Base-by-base conservation (phyloP, 768 basidiomycete species). In the Termitomyces titanicus region DNA sequence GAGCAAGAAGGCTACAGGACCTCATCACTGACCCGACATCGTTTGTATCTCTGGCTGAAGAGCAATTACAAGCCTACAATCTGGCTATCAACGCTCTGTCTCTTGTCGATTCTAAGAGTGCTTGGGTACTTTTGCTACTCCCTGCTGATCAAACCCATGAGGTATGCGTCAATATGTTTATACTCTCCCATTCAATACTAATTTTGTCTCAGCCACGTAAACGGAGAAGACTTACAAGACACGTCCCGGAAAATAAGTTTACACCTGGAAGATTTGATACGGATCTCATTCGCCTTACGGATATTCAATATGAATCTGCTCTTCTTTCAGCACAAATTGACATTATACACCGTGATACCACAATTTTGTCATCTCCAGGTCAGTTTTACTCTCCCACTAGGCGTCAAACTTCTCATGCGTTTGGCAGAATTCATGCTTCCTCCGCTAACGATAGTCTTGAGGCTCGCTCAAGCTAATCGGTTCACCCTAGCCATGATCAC, bases 11-110 rank as follows among this genome's bases (percentile, higher is more conserved):
- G 65, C 72, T 98, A 9, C 84, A 81, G 48, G 81, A 81, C 33
- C 64, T 89, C 18, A 78, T 76, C 50, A 64, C 62, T 25, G 76
- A 78, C 63, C 58, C 71, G 25, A 60, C 68, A 11, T 65, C 73
- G 10, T 74, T 79, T 59, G 60, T 76, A 33, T 68, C 74, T 13
- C 65, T 79, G 59, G 80, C 84, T 34, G 84, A 86, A 61, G 83
- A 88, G 63, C 92, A 86, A 66, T 71, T 86, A 31, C 85, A 94
- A 63, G 89, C 92, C 13, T 88, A 92, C 63, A 79, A 87, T 47
- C 84, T 95, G 39, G 89, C 94, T 25, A 89, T 95, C 67, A 97
- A 97, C 66, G 86, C 93, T 4, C 75, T 99, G 44, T 83, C 88
- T 18, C 77, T 98, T 58, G 81, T 94, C 37, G 89, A 94, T 63